Evolutionary conservation across 2,329 filamentous ascomycete genomes (phyloP).

Genomic region (Neoascochyta sp.): DNA sequence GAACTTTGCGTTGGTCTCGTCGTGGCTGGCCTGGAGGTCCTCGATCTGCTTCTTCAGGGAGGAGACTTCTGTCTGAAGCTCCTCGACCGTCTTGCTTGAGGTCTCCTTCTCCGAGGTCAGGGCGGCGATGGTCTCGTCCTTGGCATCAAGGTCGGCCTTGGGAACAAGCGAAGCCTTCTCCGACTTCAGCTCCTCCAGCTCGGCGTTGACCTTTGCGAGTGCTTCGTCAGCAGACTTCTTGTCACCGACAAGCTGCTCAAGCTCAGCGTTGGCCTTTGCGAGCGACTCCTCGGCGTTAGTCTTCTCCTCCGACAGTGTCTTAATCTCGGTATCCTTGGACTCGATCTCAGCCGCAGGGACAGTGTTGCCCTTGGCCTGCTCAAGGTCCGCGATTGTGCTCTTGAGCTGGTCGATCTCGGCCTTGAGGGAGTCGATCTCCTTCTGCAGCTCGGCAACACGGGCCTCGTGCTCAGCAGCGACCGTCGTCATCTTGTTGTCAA

Average conservation of each 20-base stretch:
- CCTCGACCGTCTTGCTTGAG: conserved; percentile 18
- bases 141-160: conserved; percentile 26
- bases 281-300: conserved; percentile 15
- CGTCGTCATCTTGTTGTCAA: conserved; percentile 25
- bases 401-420: conserved; percentile 30
- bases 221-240: conserved; percentile 13
- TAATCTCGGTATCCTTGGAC: conserved; percentile 29
- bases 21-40: conserved; percentile 14
- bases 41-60: conserved; percentile 23
- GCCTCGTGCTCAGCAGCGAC: conserved; percentile 17
- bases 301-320: conserved; percentile 21
- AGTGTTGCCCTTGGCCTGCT: conserved; percentile 13
- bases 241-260: conserved; percentile 13
- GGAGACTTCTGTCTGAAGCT: conserved; percentile 20
- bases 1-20: conserved; percentile 15
- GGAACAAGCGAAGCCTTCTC: conserved; percentile 14
- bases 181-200: conserved; percentile 14
- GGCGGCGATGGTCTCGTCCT: conserved; percentile 22
- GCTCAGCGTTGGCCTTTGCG: conserved; percentile 14
- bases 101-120: conserved; percentile 24
- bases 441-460: conserved; percentile 23
- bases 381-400: conserved; percentile 19
- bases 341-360: conserved; percentile 24
- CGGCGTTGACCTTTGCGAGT: conserved; percentile 16
- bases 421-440: conserved; percentile 26